Base-by-base conservation (phyloP, 306 rosid genomes). In the Vicia villosa region DNA sequence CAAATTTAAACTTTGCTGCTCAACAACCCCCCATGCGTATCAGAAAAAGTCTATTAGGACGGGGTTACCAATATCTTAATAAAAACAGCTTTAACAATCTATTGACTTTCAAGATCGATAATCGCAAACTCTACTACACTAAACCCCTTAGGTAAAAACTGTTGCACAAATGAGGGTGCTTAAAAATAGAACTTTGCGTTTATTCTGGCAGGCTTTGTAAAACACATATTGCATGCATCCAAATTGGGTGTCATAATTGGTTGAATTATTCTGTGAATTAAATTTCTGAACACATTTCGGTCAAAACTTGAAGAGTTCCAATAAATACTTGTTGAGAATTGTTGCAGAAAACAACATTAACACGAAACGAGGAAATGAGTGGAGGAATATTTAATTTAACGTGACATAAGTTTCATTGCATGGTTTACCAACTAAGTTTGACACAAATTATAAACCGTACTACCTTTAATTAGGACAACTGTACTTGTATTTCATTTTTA, bases 291-390 rank as follows among this genome's bases (percentile, higher is more conserved):
- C 72, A 36, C 45, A 42, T n/a, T 73, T 20, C 15, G 60, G 84
- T 79, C 89, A 78, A 85, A 58, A 43, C 68, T 81, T 11, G 46
- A 58, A 55, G 79, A 59, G 73, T 74, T 82, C 81, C 85, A 80
- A 72, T 47, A 34, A 72, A 79, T 55, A 71, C 60, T 20, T 3
- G 46, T 45, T 68, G 58, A 78, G 51, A 79, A 56, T 24, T 51
- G 56, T 38, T 54, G 36, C 77, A 38, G 77, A 46, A 46, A 46
- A 46, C 21, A n/a, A 15, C 30, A 46, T 38, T 59, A 59, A 59
- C 71, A 51, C 21, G 19, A 24, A 63, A 73, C 77, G 47, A 74
- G 58, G 74, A 56, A 71, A 28, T 57, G 58, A 62, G 43, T 24
- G 74, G 38, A 55, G 22, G 32, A 43, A 30, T 52, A 69, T 70